These are phyloP conservation scores for Pestalotiopsis fici DNA, from an alignment of 2,329 filamentous ascomycete species.

Conservation along the genomic window DNA sequence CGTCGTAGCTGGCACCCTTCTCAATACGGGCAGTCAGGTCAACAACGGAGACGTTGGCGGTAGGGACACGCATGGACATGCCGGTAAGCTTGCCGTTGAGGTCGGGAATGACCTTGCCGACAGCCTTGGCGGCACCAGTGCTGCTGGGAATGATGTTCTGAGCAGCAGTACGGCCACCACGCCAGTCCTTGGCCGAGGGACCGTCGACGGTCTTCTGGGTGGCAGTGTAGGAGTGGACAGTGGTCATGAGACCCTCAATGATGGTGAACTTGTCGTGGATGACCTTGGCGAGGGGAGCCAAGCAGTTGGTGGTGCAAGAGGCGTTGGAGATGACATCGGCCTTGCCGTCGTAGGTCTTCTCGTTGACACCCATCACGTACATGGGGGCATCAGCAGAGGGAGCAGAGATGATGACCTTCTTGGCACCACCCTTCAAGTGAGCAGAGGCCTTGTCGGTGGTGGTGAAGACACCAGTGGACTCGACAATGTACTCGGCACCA, in stretches of 20 bases:
- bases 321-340: conserved; percentile 97
- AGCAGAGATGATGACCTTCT: conserved; percentile 95
- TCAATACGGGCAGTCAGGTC: conserved; percentile 93
- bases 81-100: conserved; percentile 99
- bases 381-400: conserved; percentile 96
- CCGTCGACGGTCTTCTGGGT: conserved; percentile 99
- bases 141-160: conserved; percentile 99
- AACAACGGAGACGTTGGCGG: conserved; percentile 98
- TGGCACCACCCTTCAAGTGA: conserved; percentile 94
- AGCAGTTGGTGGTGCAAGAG: conserved; percentile 99
- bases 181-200: conserved; percentile 98
- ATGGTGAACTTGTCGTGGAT: conserved; percentile 98
- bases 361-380: conserved; percentile 99
- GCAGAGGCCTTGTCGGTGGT: conserved; percentile 93
- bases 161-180: conserved; percentile 96
- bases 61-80: conserved; percentile 99
- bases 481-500: conserved; percentile 90
- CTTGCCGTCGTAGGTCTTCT: conserved; percentile 88
- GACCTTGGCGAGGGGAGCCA: conserved; percentile 98
- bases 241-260: conserved; percentile 99
- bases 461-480: conserved; percentile 99
- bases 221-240: conserved; percentile 98
- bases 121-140: conserved; percentile 99
- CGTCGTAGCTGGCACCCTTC: conserved; percentile 84
- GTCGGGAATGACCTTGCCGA: conserved; percentile 98